These are phyloP conservation scores for Jaltomata sinuosa DNA, from an alignment of 257 asterid genomes.

Conservation along the genomic window DNA sequence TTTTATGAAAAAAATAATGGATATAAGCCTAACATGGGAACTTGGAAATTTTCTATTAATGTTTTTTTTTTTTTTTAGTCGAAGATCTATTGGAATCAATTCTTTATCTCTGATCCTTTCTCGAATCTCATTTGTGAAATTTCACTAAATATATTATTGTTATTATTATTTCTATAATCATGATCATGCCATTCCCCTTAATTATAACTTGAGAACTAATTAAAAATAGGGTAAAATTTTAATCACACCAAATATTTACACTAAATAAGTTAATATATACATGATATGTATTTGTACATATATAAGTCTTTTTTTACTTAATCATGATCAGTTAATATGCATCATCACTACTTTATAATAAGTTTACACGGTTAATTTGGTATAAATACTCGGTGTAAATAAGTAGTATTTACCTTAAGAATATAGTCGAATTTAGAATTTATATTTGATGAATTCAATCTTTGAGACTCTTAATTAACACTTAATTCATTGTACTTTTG, in stretches of 20 bases:
- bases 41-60: constrained; percentile 2
- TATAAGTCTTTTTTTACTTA: background rate
- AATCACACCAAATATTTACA: background rate
- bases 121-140: background rate
- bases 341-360: background rate
- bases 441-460: too few relatives aligned
- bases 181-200: background rate
- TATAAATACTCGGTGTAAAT: background rate
- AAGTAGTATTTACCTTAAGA: background rate
- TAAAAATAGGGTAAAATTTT: background rate
- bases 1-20: background rate
- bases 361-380: background rate
- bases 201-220: background rate
- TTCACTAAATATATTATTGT: too few relatives aligned
- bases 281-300: background rate
- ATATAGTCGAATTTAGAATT: background rate
- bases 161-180: background rate
- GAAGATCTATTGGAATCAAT: background rate
- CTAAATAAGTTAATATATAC: background rate
- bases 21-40: constrained; percentile 6
- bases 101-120: too few relatives aligned
- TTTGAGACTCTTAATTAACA: too few relatives aligned
- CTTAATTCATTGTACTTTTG: too few relatives aligned
- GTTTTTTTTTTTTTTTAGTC: background rate
- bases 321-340: background rate